These are phyloP conservation scores for Colletotrichum aenigma DNA, from an alignment of 2,329 filamentous ascomycete genomes.

Conservation along the genomic window DNA sequence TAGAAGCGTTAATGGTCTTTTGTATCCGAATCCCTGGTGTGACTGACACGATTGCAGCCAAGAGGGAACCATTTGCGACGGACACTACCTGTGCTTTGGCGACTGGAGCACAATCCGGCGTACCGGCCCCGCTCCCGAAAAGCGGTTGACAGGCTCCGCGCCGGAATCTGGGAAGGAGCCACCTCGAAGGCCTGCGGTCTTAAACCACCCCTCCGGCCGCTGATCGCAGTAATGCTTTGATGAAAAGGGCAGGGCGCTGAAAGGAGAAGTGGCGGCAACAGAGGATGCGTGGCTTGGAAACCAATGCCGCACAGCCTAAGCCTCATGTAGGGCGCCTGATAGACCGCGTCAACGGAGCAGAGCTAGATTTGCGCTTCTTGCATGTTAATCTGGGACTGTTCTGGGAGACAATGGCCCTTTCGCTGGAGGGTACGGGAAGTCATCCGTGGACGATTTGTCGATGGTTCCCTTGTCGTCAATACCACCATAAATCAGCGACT, in stretches of 20 bases:
- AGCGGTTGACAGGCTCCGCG: background rate
- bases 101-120: background rate
- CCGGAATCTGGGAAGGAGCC: background rate
- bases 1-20: background rate
- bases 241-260: background rate
- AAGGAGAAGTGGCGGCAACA: background rate
- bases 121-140: background rate
- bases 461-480: background rate
- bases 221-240: background rate
- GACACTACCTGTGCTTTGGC: background rate
- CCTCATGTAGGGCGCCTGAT: background rate
- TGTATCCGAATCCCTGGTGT: background rate
- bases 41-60: background rate
- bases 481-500: background rate
- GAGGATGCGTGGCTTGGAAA: background rate
- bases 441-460: background rate
- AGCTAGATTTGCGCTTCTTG: background rate
- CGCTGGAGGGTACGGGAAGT: background rate
- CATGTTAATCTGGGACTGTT: background rate
- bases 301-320: background rate
- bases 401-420: accelerated
- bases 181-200: background rate
- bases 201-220: background rate
- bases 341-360: background rate
- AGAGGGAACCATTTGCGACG: background rate